Conservation (phyloP, 2,329 filamentous ascomycete genomes). For the Ophiostoma montium region DNA sequence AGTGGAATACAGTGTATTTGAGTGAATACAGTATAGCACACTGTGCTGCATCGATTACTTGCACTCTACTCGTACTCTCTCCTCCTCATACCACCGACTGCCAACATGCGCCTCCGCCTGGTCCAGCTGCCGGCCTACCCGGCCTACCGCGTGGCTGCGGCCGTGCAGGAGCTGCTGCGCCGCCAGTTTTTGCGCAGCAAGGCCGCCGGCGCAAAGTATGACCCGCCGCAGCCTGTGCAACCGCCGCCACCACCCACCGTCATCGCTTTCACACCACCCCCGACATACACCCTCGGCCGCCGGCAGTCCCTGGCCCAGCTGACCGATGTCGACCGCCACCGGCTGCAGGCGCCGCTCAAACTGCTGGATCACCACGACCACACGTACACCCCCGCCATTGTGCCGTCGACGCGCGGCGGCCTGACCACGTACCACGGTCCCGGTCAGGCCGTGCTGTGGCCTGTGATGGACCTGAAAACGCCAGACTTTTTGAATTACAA, state of each 20-base stretch:
- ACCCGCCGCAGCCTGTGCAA: conserved; percentile 5
- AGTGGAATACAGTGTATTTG: too few relatives aligned
- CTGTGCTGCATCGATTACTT: neutral
- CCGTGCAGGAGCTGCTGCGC: conserved; percentile 25
- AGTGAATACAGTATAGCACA: neutral
- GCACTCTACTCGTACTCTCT: neutral
- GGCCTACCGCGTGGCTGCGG: conserved; percentile 24
- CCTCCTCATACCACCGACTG: neutral
- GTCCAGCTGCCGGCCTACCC: conserved; percentile 24
- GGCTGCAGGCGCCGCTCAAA: conserved; percentile 28
- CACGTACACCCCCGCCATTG: conserved; percentile 41
- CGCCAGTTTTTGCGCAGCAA: conserved; percentile 47
- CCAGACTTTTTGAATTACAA: conserved; percentile 9
- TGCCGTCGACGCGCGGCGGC: conserved; percentile 66
- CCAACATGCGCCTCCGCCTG: conserved; percentile 22
- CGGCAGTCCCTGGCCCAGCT: conserved; percentile 46
- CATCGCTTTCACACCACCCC: conserved; percentile 67
- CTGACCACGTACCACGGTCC: conserved; percentile 93
- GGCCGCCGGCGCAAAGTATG: conserved; percentile 5
- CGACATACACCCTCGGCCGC: conserved; percentile 82
- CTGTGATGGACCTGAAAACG: conserved; percentile 64
- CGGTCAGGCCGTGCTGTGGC: conserved; percentile 85
- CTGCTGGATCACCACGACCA: conserved; percentile 15
- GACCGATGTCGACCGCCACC: conserved; percentile 27
- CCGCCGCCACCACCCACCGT: conserved; percentile 57